Base-by-base conservation (phyloP, 192 early-diverging fungal species). In the Gaertneriomyces sp. region DNA sequence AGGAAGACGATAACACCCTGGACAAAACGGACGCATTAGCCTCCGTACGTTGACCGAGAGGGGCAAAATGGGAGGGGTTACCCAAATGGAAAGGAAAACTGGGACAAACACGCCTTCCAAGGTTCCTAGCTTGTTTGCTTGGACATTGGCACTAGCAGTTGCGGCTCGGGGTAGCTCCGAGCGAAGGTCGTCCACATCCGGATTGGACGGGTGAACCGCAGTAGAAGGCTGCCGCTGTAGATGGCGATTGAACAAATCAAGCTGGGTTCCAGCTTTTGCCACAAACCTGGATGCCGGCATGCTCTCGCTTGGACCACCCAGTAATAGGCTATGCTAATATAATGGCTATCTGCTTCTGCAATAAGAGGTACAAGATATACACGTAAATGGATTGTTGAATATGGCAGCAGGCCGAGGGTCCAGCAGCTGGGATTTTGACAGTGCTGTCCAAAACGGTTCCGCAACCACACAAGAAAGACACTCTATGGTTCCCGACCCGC, bases 1-100 rank as follows among this genome's bases (percentile, higher is more conserved):
- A 75, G 17, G 19, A 72, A 66, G 9, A 72, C 50, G 41, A 74
- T 59, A 10, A 74, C 61, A 6, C 70, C 70, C 63, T 64, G 53
- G 19, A 10, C 39, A 45, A 14, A 49, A 33, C 25, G 25, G n/a
- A 12, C 14, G 3, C 25, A 44, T 41, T 39, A 45, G 14, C 10
- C 39, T 16, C 6, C 25, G 39, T 25, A 43, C 4, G 5, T 9
- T 41, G 14, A 42, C 3, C 14, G 45, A 14, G 39, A 12, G 20
- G 4, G 16, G 40, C 4, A 40, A 40, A 41, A 44, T 16, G n/a
- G 4, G 44, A 39, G 2, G 10, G 19, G 12, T 9, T 64, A 64
- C 63, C 64, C 64, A 66, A 38, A 66, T 66, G 6, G 64, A 66
- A 16, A 66, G 39, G 44, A 38, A 66, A 6, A 66, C 64, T 16